A percentile compares a stretch with the other conserved stretches of the same genome.
Conservation (phyloP, 1,284 basidiomycete species). For the Malassezia caprae region DNA sequence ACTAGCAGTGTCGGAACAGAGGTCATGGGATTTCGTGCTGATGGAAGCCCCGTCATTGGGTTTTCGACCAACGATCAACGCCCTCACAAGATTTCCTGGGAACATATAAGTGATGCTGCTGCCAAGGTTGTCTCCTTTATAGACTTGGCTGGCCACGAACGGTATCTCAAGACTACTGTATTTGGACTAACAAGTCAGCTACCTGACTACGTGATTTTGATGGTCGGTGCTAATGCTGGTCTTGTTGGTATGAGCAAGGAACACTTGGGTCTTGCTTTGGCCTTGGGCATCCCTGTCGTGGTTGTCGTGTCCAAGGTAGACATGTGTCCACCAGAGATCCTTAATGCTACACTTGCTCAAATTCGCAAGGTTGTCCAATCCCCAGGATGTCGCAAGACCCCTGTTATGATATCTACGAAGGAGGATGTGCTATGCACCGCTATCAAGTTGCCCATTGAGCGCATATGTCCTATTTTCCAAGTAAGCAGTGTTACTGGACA, state of each 20-base stretch:
- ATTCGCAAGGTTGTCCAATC: conserved; percentile 83
- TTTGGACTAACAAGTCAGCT: conserved; percentile 88
- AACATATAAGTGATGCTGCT: conserved; percentile 80
- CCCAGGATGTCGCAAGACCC: conserved; percentile 63
- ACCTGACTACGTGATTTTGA: conserved; percentile 88
- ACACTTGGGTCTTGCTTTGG: conserved; percentile 85
- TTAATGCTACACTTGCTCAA: conserved; percentile 81
- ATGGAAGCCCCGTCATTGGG: conserved; percentile 27
- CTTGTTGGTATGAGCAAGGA: conserved; percentile 92
- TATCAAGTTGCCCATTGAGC: conserved; percentile 31
- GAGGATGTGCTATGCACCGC: conserved; percentile 34
- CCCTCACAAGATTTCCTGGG: conserved; percentile 57
- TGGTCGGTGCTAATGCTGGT: conserved; percentile 87
- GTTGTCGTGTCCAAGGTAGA: conserved; percentile 97
- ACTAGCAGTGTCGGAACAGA: conserved; percentile 94
- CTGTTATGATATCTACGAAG: conserved; percentile 32
- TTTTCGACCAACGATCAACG: conserved; percentile 21
- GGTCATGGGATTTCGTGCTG: conserved; percentile 53
- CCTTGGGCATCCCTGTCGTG: conserved; percentile 82
- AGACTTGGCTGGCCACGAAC: conserved; percentile 42
- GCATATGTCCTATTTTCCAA: conserved; percentile 83
- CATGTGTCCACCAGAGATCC: conserved; percentile 87
- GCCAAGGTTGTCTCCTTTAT: conserved; percentile 93
- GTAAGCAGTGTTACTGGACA: conserved; percentile 90
- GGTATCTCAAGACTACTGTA: conserved; percentile 69